Evolutionary conservation across 2,329 filamentous ascomycete genomes (phyloP).

Genomic region (Fusarium xyrophilum): DNA sequence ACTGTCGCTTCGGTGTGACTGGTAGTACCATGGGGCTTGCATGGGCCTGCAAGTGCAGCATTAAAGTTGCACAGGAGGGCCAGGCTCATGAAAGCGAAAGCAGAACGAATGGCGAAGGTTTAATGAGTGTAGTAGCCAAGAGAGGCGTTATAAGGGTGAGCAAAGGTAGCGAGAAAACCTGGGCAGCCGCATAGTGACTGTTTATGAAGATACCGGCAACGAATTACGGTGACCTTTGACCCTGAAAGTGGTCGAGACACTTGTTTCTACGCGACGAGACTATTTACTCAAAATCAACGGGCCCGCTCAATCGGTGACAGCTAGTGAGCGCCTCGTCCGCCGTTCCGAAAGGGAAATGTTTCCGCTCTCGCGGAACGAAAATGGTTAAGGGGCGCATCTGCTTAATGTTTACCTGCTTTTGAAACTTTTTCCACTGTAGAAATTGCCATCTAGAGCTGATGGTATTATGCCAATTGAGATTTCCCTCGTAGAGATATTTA

Average conservation of each 20-base stretch:
- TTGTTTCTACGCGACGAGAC: background rate
- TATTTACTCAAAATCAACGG: background rate
- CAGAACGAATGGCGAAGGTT: background rate
- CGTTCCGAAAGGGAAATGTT: background rate
- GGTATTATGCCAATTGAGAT: rapidly evolving
- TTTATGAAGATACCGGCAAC: background rate
- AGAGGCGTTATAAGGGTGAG: background rate
- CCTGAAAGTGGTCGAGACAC: background rate
- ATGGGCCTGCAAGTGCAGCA: background rate
- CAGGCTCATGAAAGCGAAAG: background rate
- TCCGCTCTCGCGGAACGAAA: background rate
- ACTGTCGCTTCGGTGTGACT: background rate
- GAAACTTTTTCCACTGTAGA: rapidly evolving
- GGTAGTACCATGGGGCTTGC: background rate
- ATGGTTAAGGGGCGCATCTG: rapidly evolving
- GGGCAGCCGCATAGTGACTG: background rate
- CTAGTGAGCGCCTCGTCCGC: background rate
- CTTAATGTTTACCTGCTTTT: background rate
- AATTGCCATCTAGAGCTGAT: rapidly evolving
- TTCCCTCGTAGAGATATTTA: no score
- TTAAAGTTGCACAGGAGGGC: background rate
- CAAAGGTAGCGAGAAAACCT: no score
- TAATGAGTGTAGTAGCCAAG: background rate
- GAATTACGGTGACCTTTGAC: background rate
- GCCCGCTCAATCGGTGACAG: background rate